These are phyloP conservation scores for Limonomyces culmigenus DNA, from an alignment of 1,284 basidiomycete species.

Conservation along the genomic window DNA sequence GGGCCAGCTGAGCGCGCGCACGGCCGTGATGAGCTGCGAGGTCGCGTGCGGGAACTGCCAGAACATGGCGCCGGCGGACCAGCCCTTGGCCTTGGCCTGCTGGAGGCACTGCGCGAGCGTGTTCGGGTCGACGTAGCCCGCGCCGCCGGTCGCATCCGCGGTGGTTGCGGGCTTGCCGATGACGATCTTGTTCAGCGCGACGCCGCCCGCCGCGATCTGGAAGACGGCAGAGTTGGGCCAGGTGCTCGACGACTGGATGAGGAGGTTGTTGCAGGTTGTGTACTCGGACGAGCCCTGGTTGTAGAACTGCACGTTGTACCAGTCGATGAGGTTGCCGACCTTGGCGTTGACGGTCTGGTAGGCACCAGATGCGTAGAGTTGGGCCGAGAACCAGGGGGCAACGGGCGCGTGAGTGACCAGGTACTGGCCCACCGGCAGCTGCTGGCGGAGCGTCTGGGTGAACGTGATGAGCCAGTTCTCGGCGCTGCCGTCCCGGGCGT, in stretches of 20 bases:
- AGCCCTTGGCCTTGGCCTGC: slow-evolving; percentile 9
- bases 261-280: slow-evolving; percentile 8
- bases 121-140: slow-evolving; percentile 8
- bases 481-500: slow-evolving; percentile 9
- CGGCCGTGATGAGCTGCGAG: slow-evolving; percentile 28
- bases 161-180: slow-evolving; percentile 11
- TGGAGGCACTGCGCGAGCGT: slow-evolving; percentile 9
- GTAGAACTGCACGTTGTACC: slow-evolving; percentile 4
- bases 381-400: slow-evolving; percentile 3
- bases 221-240: slow-evolving; percentile 11
- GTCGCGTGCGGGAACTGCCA: slow-evolving; percentile 24
- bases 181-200: slow-evolving; percentile 11
- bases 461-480: slow-evolving; percentile 11
- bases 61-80: slow-evolving; percentile 6
- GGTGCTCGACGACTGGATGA: slow-evolving; percentile 7
- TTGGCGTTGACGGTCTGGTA: slow-evolving; percentile 1
- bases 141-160: slow-evolving; percentile 9
- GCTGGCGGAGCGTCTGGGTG: slow-evolving; percentile 10
- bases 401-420: slow-evolving; percentile 11
- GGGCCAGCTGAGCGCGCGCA: slow-evolving; percentile 25
- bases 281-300: slow-evolving; percentile 9
- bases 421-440: slow-evolving; percentile 10
- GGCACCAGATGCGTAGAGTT: slow-evolving; percentile 1
- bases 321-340: slow-evolving; percentile 2
- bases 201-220: slow-evolving; percentile 10